Base-by-base conservation (phyloP, 2,329 filamentous ascomycete species). In the Scytalidium lignicola region DNA sequence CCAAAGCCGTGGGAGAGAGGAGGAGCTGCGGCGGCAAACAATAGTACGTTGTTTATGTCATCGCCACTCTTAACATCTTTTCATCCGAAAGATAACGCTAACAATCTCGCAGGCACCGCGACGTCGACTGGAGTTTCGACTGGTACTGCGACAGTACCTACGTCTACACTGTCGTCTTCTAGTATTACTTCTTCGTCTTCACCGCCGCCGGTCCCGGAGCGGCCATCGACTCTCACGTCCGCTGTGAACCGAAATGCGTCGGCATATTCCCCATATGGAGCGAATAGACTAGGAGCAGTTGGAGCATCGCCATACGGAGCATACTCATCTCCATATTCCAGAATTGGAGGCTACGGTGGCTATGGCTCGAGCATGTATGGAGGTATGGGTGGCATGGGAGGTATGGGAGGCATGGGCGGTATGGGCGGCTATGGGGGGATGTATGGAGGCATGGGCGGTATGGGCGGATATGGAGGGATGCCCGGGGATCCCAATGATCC, bases 1-100 rank as follows among this genome's bases (percentile, higher is more conserved):
- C 93, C 93, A 49, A 99, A 99, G 73, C 93, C 93, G 43, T 99
- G 93, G 93, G 93, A 99, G 73, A 82, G 86, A 68, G 79, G 85
- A 57, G 86, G 85, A 70, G 60, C 56, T 49, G 55, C 47, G 23
- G 86, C 85, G 70, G 60, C 56, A 57, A 60, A 51, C 48, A 51
- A 56, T 54, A 62, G 62, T 65, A 52, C 48, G 62, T 62, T 49
- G 62, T 62, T 52, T 29, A 37, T 37, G 32, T 37, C 32, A 37
- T 37, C 15, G 32, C 12, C 32, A 37, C n/a, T 17, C 4, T n/a
- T 9, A 5, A 37, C 32, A 39, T 18, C 20, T 6, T 26, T 26
- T 5, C 23, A 26, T 26, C 23, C 23, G 23, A 10, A 26, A 26
- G 9, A 44, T 23, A 44, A 17, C 22, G 46, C 49, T 57, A 28